phyloP scores from a whole-genome alignment of 768 basidiomycete genomes.

The Chalciporus piperatus region DNA sequence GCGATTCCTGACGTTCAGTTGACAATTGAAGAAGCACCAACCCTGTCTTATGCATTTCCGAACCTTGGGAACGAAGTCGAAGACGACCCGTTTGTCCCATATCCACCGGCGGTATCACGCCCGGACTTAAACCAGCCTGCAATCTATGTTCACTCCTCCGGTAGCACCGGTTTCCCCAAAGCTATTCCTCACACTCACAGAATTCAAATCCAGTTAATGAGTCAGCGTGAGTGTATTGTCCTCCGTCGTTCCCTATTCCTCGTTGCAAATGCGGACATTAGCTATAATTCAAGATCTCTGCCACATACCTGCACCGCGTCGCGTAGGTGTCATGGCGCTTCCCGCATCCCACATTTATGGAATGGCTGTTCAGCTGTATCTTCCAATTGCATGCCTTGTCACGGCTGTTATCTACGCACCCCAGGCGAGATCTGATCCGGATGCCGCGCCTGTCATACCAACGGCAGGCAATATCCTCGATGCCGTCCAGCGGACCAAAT shows the following conservation, averaged over 20 bases:
- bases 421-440: background rate
- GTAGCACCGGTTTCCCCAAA: conserved; percentile 49
- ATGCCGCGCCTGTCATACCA: conserved; percentile 12
- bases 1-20: background rate
- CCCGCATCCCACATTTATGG: conserved; percentile 42
- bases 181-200: conserved; percentile 34
- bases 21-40: conserved; percentile 10
- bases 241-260: too few relatives aligned
- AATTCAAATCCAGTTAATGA: conserved; percentile 28
- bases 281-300: too few relatives aligned
- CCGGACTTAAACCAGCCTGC: conserved; percentile 4
- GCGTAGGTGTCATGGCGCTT: conserved; percentile 29
- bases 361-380: conserved; percentile 29
- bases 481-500: conserved; percentile 1
- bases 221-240: conserved; percentile 26
- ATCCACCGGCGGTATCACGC: background rate
- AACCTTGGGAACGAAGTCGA: conserved; percentile 32
- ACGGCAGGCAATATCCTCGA: conserved; percentile 20
- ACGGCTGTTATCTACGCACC: conserved; percentile 36
- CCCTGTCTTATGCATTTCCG: conserved; percentile 33
- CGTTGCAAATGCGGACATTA: too few relatives aligned
- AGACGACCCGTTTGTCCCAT: conserved; percentile 8
- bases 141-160: conserved; percentile 15
- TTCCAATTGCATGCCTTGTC: conserved; percentile 27
- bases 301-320: too few relatives aligned